phyloP scores from a whole-genome alignment of 2,329 filamentous ascomycete species.

The Fusarium praegraminearum region DNA sequence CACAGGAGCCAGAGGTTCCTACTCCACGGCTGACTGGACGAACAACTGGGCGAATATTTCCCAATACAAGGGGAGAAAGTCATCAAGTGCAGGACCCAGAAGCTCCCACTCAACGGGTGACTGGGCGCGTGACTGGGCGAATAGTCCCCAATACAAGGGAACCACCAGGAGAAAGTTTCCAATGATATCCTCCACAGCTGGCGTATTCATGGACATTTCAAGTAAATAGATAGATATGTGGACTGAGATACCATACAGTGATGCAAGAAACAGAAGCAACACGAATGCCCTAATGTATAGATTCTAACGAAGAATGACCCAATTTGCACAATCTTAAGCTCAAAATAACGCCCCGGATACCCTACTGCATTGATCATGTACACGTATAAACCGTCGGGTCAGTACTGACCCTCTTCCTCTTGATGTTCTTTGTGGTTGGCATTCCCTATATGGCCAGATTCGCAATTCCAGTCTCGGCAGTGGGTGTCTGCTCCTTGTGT shows the following conservation, averaged over 20 bases:
- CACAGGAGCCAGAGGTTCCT: not conserved
- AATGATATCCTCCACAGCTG: not conserved
- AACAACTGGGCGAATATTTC: too few relatives aligned
- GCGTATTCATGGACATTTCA: not conserved
- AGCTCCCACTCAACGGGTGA: too few relatives aligned
- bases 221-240: slow-evolving; percentile 21
- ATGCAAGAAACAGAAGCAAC: slow-evolving; percentile 5
- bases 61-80: too few relatives aligned
- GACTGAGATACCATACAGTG: slow-evolving; percentile 33
- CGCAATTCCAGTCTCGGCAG: slow-evolving; percentile 55
- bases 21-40: not conserved
- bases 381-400: slow-evolving; percentile 23
- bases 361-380: slow-evolving; percentile 35
- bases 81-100: too few relatives aligned
- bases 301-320: slow-evolving; percentile 36
- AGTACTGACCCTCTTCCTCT: slow-evolving; percentile 33
- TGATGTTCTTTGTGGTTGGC: slow-evolving; percentile 45
- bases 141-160: not conserved
- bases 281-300: slow-evolving; percentile 25
- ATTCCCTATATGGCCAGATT: slow-evolving; percentile 48
- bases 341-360: slow-evolving; percentile 38
- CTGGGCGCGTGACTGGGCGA: not conserved
- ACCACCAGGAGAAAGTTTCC: not conserved
- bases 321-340: slow-evolving; percentile 20
- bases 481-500: slow-evolving; percentile 48